Evolutionary conservation across 1,284 basidiomycete genomes (phyloP).

Genomic region (Laetiporus sulphureus): DNA sequence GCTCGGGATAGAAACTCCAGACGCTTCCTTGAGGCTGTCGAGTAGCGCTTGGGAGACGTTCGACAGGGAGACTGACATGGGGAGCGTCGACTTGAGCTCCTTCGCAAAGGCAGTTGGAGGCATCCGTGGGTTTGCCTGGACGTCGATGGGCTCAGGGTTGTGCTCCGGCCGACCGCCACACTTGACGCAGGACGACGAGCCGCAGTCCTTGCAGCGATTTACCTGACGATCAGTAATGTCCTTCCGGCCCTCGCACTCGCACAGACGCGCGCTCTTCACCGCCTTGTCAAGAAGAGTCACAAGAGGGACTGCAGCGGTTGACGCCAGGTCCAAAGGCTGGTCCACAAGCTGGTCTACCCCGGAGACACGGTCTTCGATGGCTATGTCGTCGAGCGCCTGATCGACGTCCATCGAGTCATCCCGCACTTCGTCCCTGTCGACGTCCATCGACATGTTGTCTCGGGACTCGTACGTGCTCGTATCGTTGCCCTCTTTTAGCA

Average conservation of each 20-base stretch:
- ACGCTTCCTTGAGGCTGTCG: slow-evolving; percentile 40
- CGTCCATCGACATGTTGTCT: slow-evolving; percentile 30
- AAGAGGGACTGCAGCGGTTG: slow-evolving; percentile 43
- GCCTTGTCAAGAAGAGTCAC: slow-evolving; percentile 62
- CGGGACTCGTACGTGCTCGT: slow-evolving; percentile 58
- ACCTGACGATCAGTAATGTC: slow-evolving; percentile 68
- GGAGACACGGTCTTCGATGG: slow-evolving; percentile 49
- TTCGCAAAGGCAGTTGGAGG: slow-evolving; percentile 70
- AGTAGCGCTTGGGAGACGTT: slow-evolving; percentile 50
- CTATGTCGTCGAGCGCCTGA: slow-evolving; percentile 13
- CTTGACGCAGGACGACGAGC: slow-evolving; percentile 76
- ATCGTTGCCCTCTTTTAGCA: slow-evolving; percentile 61
- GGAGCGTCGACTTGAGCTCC: slow-evolving; percentile 73
- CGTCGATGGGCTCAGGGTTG: slow-evolving; percentile 54
- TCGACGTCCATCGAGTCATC: slow-evolving; percentile 22
- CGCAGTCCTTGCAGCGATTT: slow-evolving; percentile 71
- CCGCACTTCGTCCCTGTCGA: slow-evolving; percentile 25
- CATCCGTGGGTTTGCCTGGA: slow-evolving; percentile 44
- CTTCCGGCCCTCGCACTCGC: slow-evolving; percentile 83
- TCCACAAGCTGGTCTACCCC: slow-evolving; percentile 62
- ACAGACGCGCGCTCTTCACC: slow-evolving; percentile 69
- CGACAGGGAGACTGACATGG: slow-evolving; percentile 76
- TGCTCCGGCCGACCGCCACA: slow-evolving; percentile 92
- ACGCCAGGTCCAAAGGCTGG: slow-evolving; percentile 65
- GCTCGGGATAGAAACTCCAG: slow-evolving; percentile 38